These are phyloP conservation scores for Hericium alpestre DNA, from an alignment of 768 basidiomycete genomes.

Conservation along the genomic window DNA sequence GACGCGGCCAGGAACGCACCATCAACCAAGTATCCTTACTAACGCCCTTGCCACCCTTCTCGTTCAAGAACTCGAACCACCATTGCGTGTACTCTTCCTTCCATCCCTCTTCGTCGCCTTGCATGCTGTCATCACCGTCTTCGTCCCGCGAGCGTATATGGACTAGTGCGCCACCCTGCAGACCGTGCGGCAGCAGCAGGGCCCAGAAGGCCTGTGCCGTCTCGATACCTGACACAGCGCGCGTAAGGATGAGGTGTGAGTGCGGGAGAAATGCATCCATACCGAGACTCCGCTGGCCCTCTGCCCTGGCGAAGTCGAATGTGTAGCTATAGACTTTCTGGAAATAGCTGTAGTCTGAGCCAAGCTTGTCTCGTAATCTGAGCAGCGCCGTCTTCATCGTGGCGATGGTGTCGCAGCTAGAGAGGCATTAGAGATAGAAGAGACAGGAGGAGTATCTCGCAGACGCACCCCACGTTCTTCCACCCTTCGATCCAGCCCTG, in stretches of 20 bases:
- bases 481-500: constrained; percentile 75
- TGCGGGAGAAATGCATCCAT: background rate
- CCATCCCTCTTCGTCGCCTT: constrained; percentile 40
- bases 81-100: constrained; percentile 46
- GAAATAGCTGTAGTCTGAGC: constrained; percentile 61
- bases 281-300: constrained; percentile 78
- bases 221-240: constrained; percentile 34
- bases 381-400: constrained; percentile 49
- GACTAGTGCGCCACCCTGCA: constrained; percentile 54
- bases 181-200: constrained; percentile 64
- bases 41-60: constrained; percentile 61
- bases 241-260: background rate
- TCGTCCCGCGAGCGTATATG: constrained; percentile 31
- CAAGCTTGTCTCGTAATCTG: constrained; percentile 47
- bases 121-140: constrained; percentile 30
- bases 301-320: constrained; percentile 66
- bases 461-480: constrained; percentile 56
- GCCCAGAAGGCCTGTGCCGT: constrained; percentile 70
- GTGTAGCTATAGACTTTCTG: constrained; percentile 68
- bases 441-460: background rate
- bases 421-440: background rate
- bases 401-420: constrained; percentile 55
- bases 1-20: constrained; percentile 33
- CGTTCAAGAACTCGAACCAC: constrained; percentile 73
- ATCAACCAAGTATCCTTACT: constrained; percentile 87